Evolutionary conservation across 768 basidiomycete species (phyloP).

Genomic region (Psilocybe tampanensis): DNA sequence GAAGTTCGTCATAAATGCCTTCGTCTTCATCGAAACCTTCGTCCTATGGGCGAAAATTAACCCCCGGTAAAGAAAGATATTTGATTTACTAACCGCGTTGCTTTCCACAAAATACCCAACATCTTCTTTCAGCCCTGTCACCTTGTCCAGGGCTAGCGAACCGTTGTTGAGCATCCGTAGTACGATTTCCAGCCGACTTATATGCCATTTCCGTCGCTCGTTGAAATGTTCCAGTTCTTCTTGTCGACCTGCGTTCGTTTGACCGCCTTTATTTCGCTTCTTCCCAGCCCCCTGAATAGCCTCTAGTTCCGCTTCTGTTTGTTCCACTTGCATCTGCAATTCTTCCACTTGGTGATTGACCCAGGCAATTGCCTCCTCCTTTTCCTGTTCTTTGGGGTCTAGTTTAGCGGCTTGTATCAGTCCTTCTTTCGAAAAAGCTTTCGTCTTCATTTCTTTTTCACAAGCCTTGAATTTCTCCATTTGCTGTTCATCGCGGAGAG

Average conservation of each 20-base stretch:
- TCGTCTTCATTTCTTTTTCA: slow-evolving; percentile 99
- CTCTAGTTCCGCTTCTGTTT: slow-evolving; percentile 94
- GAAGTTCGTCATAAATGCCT: slow-evolving; percentile 97
- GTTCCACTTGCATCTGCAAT: slow-evolving; percentile 90
- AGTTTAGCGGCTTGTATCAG: slow-evolving; percentile 91
- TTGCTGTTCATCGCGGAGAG: slow-evolving; percentile 65
- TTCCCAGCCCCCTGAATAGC: slow-evolving; percentile 77
- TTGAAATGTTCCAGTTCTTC: slow-evolving; percentile 88
- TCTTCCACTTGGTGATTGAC: slow-evolving; percentile 89
- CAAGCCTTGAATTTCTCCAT: slow-evolving; percentile 99
- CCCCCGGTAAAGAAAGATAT: neutral
- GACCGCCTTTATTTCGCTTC: slow-evolving; percentile 79
- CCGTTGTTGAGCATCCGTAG: slow-evolving; percentile 94
- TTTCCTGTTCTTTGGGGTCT: slow-evolving; percentile 97
- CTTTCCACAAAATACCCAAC: slow-evolving; percentile 95
- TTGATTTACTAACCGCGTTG: slow-evolving; percentile 71
- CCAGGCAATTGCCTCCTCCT: slow-evolving; percentile 88
- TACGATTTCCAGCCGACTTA: slow-evolving; percentile 89
- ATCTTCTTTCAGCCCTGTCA: slow-evolving; percentile 86
- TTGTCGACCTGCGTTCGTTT: slow-evolving; percentile 66
- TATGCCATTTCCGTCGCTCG: slow-evolving; percentile 95
- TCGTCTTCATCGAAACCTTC: slow-evolving; percentile 98
- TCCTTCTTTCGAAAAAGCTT: slow-evolving; percentile 99
- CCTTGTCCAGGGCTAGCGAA: slow-evolving; percentile 79
- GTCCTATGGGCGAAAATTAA: slow-evolving; percentile 54